Evolutionary conservation across 805 yeast genomes (phyloP), one percentile per base, ranked within the genome.

Genomic region (Ogataea glucozyma): DNA sequence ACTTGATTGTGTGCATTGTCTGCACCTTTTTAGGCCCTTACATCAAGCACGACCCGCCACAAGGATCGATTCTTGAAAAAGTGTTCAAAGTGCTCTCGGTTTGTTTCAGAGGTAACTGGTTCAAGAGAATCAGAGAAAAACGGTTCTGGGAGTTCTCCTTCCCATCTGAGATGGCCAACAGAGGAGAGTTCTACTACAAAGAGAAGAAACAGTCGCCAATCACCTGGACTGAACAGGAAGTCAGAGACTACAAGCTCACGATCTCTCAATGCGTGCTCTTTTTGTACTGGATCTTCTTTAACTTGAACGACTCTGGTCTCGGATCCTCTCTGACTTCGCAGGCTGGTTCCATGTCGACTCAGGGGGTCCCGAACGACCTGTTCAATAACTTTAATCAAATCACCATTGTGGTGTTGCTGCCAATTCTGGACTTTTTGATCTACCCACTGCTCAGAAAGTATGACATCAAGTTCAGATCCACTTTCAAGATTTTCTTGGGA

Each of bases 331-430:
- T 71, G 54, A 74, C 70, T 44, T 72, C 78, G 3, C 80, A 75
- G 58, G 79, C 80, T 36, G 78, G 77, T 47, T 68, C 77, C 22
- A 74, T 76, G 81, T 58, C 69, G 9, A 64, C 74, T 22, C 62
- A 72, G 22, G 78, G 78, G 35, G 77, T 77, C 51, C 81, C 81
- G 46, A 76, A 76, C 53, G 81, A 77, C 65, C 68, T 76, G 52
- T 73, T 75, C 63, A 70, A 65, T 49, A 76, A 75, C 54, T 75
- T 77, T 64, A 76, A 77, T 52, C 79, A 78, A 33, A 65, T 76
- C 46, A 70, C 80, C 13, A 77, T 76, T 52, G 73, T 76, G 47
- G 65, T 76, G 37, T 62, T 73, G 45, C 69, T 76, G 44, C 82
- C 81, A 46, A 62, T 76, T 37, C 64, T 76, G 53, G 79, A 77